Percentiles rank a stretch among this genome's conserved stretches.
phyloP scores from a whole-genome alignment of 495 filamentous ascomycete genomes.

The Barbatosphaeria neglecta region DNA sequence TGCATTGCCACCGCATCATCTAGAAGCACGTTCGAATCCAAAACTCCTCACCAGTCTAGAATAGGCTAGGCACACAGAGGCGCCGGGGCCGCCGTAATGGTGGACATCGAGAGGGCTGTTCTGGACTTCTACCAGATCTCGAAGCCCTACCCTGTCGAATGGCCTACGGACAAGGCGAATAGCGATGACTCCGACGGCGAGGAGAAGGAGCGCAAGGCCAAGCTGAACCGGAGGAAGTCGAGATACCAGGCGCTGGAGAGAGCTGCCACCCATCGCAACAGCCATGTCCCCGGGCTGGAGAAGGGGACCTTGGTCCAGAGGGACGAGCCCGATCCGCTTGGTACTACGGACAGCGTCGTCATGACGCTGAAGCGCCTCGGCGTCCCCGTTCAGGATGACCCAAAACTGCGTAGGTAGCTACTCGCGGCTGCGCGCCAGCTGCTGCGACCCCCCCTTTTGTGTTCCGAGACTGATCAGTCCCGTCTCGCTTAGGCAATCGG shows the following conservation, averaged over 20 bases:
- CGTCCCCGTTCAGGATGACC: slow-evolving; percentile 75
- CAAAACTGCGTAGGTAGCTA: slow-evolving; percentile 51
- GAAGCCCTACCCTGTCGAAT: slow-evolving; percentile 67
- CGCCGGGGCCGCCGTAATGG: slow-evolving; percentile 21
- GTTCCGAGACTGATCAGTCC: not conserved
- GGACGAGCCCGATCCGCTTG: slow-evolving; percentile 87
- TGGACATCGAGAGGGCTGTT: slow-evolving; percentile 60
- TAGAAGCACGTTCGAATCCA: not conserved
- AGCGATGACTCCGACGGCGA: slow-evolving; percentile 60
- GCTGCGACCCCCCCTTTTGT: no score
- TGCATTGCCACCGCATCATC: not conserved
- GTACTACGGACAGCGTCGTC: slow-evolving; percentile 72
- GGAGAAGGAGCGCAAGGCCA: slow-evolving; percentile 30
- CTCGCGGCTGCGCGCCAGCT: no score
- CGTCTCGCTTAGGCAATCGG: slow-evolving; percentile 53
- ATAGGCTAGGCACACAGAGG: not conserved
- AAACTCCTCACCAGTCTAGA: not conserved
- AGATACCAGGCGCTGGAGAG: slow-evolving; percentile 76
- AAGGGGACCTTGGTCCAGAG: slow-evolving; percentile 70
- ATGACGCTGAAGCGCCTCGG: slow-evolving; percentile 62
- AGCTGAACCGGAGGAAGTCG: slow-evolving; percentile 53
- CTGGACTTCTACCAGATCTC: slow-evolving; percentile 83
- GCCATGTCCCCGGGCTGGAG: slow-evolving; percentile 54
- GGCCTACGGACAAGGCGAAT: slow-evolving; percentile 72
- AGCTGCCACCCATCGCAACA: slow-evolving; percentile 53